Evolutionary conservation across 2,329 filamentous ascomycete genomes (phyloP).

Genomic region (Beauveria varroae): DNA sequence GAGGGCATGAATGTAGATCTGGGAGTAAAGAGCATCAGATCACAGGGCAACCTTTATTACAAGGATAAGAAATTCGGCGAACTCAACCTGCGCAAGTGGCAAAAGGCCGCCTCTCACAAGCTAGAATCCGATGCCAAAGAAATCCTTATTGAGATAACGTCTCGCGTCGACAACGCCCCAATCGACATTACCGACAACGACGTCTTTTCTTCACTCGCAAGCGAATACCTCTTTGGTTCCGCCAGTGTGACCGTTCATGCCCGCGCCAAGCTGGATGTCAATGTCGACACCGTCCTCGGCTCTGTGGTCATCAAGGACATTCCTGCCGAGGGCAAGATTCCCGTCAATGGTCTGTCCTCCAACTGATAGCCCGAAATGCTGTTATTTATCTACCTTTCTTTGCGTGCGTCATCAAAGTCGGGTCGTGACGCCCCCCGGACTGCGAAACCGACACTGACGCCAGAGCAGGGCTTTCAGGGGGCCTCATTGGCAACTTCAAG

Average conservation of each 20-base stretch:
- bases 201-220: constrained; percentile 73
- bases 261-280: constrained; percentile 73
- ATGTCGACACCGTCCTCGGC: constrained; percentile 75
- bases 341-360: constrained; percentile 84
- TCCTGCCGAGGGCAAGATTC: constrained; percentile 77
- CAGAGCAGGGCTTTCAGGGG: constrained; percentile 49
- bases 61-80: constrained; percentile 69
- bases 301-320: constrained; percentile 74
- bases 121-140: constrained; percentile 48
- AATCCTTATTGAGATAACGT: constrained; percentile 63
- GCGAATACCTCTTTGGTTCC: constrained; percentile 68
- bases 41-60: constrained; percentile 75
- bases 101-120: constrained; percentile 72
- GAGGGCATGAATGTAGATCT: constrained; percentile 82
- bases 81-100: constrained; percentile 75
- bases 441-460: constrained; percentile 6
- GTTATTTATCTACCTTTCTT: neutral
- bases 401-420: neutral
- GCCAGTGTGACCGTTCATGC: constrained; percentile 65
- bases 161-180: constrained; percentile 69
- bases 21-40: constrained; percentile 67
- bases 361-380: constrained; percentile 30
- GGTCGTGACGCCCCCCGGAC: constrained; percentile 1
- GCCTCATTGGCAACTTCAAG: constrained; percentile 37
- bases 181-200: constrained; percentile 74